A percentile compares a stretch with the other conserved stretches of the same genome.
Evolutionary conservation across 78 protist species (phyloP).

Genomic region (Isochrysis galbana): DNA sequence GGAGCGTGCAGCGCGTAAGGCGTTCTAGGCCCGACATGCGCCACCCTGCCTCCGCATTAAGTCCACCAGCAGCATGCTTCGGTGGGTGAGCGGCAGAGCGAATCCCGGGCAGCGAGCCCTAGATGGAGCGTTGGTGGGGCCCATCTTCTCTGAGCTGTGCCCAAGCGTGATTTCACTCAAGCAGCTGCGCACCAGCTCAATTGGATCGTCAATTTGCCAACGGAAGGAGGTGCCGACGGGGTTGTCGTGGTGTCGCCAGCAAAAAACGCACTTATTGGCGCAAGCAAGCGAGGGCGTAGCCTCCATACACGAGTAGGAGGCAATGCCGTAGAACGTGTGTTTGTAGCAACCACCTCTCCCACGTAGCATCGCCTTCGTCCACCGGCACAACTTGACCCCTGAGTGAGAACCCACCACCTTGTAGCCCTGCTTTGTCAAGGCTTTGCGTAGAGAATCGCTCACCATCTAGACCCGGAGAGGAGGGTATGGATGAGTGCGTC

Average conservation of each 20-base stretch:
- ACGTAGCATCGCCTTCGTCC: constrained; percentile 84
- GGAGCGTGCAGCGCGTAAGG: too few relatives aligned
- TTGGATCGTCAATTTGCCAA: constrained; percentile 14
- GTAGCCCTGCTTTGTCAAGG: constrained; percentile 69
- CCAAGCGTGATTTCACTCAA: too few relatives aligned
- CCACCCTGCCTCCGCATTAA: too few relatives aligned
- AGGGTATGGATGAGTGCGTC: not conserved
- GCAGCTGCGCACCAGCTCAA: too few relatives aligned
- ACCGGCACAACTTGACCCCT: constrained; percentile 91
- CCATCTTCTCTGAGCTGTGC: too few relatives aligned
- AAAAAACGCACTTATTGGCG: constrained; percentile 93
- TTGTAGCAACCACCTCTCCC: constrained; percentile 92
- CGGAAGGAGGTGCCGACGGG: constrained; percentile 71
- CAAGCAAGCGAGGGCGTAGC: constrained; percentile 86
- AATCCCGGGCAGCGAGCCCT: too few relatives aligned
- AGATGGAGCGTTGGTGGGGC: too few relatives aligned
- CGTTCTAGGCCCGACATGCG: too few relatives aligned
- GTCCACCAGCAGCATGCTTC: too few relatives aligned
- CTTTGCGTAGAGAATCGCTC: not conserved
- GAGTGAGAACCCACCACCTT: constrained; percentile 80
- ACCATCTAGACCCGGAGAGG: constrained; percentile 44
- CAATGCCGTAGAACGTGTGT: constrained; percentile 79
- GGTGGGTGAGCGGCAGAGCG: too few relatives aligned
- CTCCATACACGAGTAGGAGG: constrained; percentile 79
- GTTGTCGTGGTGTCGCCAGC: constrained; percentile 92